These are phyloP conservation scores for Mycena metata DNA, from an alignment of 768 basidiomycete genomes.

Conservation along the genomic window DNA sequence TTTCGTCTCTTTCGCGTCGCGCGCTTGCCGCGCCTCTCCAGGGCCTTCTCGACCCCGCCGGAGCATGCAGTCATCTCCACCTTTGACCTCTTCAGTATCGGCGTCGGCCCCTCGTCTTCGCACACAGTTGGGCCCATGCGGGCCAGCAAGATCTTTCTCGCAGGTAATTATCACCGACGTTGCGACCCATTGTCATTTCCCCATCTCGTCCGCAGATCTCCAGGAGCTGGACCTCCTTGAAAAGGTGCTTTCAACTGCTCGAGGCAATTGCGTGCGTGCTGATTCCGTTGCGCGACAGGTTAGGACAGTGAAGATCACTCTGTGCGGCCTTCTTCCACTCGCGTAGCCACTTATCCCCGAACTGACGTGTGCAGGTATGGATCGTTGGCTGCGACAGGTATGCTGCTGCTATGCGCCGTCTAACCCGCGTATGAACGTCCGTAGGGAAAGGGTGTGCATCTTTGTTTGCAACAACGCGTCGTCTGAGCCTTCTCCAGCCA, in stretches of 20 bases:
- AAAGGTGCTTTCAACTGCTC: slow-evolving; percentile 57
- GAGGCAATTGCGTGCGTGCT: not conserved
- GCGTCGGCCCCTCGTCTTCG: slow-evolving; percentile 69
- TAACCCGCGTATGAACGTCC: too few relatives aligned
- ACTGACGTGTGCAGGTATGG: slow-evolving; percentile 73
- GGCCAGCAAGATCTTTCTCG: slow-evolving; percentile 84
- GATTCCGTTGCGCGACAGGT: slow-evolving; percentile 59
- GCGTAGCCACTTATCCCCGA: slow-evolving; percentile 6
- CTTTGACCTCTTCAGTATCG: slow-evolving; percentile 94
- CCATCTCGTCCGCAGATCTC: slow-evolving; percentile 60
- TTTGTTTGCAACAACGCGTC: not conserved
- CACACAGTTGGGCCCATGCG: slow-evolving; percentile 80
- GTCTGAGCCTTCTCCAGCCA: slow-evolving; percentile 60
- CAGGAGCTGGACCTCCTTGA: slow-evolving; percentile 76
- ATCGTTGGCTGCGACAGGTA: slow-evolving; percentile 86
- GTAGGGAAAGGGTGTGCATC: slow-evolving; percentile 76
- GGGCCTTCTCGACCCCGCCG: slow-evolving; percentile 38
- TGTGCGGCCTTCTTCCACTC: slow-evolving; percentile 57
- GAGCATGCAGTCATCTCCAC: slow-evolving; percentile 95
- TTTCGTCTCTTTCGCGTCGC: not conserved
- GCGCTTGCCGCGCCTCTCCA: slow-evolving; percentile 7
- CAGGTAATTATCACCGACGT: not conserved
- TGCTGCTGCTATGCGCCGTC: too few relatives aligned
- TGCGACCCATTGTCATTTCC: not conserved
- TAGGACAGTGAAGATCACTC: slow-evolving; percentile 83